Base-by-base conservation (phyloP, 2,329 filamentous ascomycete genomes). In the Paraconiothyrium brasiliense region DNA sequence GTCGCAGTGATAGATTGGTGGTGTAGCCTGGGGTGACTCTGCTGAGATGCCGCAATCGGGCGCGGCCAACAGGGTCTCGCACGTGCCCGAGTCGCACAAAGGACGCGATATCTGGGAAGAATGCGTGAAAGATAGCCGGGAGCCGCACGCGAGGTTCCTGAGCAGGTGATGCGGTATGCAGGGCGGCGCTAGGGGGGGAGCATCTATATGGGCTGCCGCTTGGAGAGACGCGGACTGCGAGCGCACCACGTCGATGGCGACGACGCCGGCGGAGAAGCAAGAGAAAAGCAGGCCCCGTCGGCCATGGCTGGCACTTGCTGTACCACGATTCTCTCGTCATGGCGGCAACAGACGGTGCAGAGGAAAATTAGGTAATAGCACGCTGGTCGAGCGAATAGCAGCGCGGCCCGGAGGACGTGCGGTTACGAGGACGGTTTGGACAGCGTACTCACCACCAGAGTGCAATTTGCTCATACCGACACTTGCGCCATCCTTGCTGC, bases 301-400 rank as follows among this genome's bases (percentile, higher is more conserved):
- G 39, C 39, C 8, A 14, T 41, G 39, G 2, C 62, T 57, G 61
- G 61, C 63, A 48, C 44, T 62, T 54, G 20, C 64, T 75, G 74
- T 74, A 69, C 67, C 68, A 76, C 64, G 65, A 56, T 64, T 67
- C 60, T 67, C 70, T 60, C 67, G 65, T 73, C 70, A 70, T 70
- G 69, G 43, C 43, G 43, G 43, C 43, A 22, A 20, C 43, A 24
- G 43, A 64, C 66, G 66, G 66, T 62, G 66, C 68, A 71, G 68
- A 64, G 65, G 65, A 64, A 66, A 71, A 71, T 78, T 78, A 78
- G 71, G 67, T 78, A 78, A 78, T 78, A 71, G 73, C 67, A 71
- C 61, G 51, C 48, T 41, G 55, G 56, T 56, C 62, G 66, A 62
- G 71, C 74, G 71, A 76, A 76, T 76, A 67, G 72, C 63, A 71